Evolutionary conservation across 352 stramenopile genomes (phyloP).

Genomic region (Phytophthora citrophthora): DNA sequence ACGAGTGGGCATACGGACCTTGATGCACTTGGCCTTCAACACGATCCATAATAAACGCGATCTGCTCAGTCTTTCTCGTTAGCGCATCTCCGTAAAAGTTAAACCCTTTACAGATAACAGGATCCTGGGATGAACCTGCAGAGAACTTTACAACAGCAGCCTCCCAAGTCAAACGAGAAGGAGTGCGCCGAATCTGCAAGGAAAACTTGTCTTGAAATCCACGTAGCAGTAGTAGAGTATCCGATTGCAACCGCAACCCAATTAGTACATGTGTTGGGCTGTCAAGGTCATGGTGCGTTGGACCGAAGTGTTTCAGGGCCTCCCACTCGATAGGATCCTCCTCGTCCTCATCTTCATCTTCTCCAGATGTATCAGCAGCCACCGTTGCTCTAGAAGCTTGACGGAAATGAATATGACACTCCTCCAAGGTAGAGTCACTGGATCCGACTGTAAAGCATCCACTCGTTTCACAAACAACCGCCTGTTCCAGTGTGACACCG

Average conservation of each 20-base stretch:
- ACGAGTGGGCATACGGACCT: conserved; percentile 13
- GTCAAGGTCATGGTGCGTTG: conserved; percentile 9
- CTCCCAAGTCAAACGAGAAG: conserved; percentile 22
- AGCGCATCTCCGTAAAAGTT: conserved; percentile 45
- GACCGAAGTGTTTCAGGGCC: conserved; percentile 40
- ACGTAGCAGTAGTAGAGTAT: conserved; percentile 36
- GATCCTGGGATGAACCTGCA: not conserved
- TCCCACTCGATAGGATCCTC: conserved; percentile 68
- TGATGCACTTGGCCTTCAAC: conserved; percentile 22
- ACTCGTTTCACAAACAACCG: conserved; percentile 25
- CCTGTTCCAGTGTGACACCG: conserved; percentile 22
- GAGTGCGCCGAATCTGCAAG: not conserved
- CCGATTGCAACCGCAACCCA: conserved; percentile 39
- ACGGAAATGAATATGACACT: conserved; percentile 49
- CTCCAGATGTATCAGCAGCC: conserved; percentile 12
- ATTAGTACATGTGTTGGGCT: conserved; percentile 28
- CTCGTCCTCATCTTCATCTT: conserved; percentile 34
- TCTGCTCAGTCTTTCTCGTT: conserved; percentile 36
- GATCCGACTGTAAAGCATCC: conserved; percentile 41
- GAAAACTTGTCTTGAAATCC: conserved; percentile 11
- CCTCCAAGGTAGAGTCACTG: conserved; percentile 27
- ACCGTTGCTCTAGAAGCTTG: conserved; percentile 11
- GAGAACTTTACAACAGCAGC: conserved; percentile 30
- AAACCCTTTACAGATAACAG: conserved; percentile 26
- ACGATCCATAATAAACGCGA: conserved; percentile 38